Evolutionary conservation across 2,329 filamentous ascomycete genomes (phyloP), one percentile per base, ranked within the genome.

Genomic region (Arthrobotrys iridis): DNA sequence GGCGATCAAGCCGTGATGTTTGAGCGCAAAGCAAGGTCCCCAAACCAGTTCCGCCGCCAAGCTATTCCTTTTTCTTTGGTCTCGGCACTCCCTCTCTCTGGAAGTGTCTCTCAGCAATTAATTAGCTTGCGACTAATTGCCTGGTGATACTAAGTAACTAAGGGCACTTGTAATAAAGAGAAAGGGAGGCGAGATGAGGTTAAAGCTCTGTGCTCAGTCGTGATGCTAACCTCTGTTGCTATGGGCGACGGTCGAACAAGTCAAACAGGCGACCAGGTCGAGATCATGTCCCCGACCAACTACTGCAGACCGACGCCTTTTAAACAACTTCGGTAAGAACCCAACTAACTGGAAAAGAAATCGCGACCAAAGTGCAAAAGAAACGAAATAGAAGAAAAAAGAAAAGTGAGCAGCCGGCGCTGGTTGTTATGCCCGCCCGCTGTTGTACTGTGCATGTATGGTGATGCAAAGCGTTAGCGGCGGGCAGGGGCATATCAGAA

Each of bases 211-310:
- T 11, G n/a, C 26, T 4, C 46, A 4, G 37, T 40, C n/a, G 11
- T 60, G 66, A 26, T 43, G 48, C 50, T 57, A 7, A 20, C 45
- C 22, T 48, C 18, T 52, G 70, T 74, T 74, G 70, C 70, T 74
- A 74, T 50, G 70, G 70, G 55, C 70, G 70, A 74, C 70, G 55
- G 52, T 15, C 52, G 52, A 24, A 35, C 37, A 35, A 26, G 52
- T 57, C 68, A 5, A 35, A 15, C 52, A 70, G 55, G 30, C 48
- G 57, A 57, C 26, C 26, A 30, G 46, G 50, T 59, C 45, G n/a
- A n/a, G n/a, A n/a, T n/a, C n/a, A n/a, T n/a, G n/a, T n/a, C n/a
- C n/a, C n/a, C n/a, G n/a, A n/a, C 45, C 60, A 52, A 52, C 59
- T 68, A 35, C 43, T 63, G 20, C 18, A 59, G 22, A 62, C 26